Evolutionary conservation across 139 green algal genomes (phyloP).

Genomic region (Eudorina sp.): DNA sequence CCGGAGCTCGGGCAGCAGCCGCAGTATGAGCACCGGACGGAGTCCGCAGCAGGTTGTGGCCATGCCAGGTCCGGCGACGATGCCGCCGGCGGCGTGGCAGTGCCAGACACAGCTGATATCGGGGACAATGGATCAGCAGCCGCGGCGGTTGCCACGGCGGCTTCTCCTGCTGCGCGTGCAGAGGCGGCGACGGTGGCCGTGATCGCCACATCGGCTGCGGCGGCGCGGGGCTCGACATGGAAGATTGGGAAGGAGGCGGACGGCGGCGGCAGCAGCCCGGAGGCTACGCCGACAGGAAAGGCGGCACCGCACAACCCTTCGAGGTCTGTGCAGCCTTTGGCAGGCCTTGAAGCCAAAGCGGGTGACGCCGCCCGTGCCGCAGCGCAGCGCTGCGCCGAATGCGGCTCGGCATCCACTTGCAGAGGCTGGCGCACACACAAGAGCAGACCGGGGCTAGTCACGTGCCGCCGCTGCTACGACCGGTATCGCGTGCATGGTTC

Average conservation of each 20-base stretch:
- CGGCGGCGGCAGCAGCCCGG: background rate
- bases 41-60: no score
- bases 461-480: constrained; percentile 29
- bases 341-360: background rate
- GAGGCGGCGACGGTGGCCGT: background rate
- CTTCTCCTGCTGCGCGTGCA: no score
- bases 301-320: background rate
- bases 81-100: no score
- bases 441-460: background rate
- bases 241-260: background rate
- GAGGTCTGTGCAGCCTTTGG: background rate
- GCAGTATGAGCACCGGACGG: no score
- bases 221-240: background rate
- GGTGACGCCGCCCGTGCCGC: background rate
- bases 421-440: constrained; percentile 7
- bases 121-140: no score
- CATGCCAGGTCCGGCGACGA: no score
- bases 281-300: background rate
- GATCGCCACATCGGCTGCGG: background rate
- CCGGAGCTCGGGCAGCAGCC: background rate
- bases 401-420: background rate
- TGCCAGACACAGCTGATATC: no score
- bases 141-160: no score
- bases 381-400: constrained; percentile 1
- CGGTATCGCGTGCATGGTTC: background rate